Conservation (phyloP, 1,139 yeast species). For the Magnusiomyces tetraspermus region DNA sequence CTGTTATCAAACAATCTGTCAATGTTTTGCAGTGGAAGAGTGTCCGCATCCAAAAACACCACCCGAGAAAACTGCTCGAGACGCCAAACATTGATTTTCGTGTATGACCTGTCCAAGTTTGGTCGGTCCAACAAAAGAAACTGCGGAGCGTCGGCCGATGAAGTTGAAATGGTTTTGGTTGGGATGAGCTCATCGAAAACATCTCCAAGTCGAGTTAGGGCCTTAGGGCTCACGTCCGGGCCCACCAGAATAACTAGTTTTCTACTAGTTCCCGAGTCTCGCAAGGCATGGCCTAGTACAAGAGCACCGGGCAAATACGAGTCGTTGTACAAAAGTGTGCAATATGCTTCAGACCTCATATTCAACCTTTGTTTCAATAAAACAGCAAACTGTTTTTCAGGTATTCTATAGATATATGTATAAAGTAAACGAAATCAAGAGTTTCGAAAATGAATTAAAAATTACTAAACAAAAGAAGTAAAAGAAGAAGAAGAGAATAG, state of each 20-base stretch:
- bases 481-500: background rate
- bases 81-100: slow-evolving; percentile 69
- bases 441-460: too few relatives aligned
- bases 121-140: slow-evolving; percentile 52
- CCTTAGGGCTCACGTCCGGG: slow-evolving; percentile 20
- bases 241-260: slow-evolving; percentile 32
- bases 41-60: slow-evolving; percentile 75
- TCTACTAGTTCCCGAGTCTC: slow-evolving; percentile 18
- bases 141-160: slow-evolving; percentile 28
- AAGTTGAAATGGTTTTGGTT: slow-evolving; percentile 27
- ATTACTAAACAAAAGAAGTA: background rate
- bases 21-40: slow-evolving; percentile 48
- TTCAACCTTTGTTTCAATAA: background rate
- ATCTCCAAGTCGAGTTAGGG: slow-evolving; percentile 21
- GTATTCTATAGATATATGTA: too few relatives aligned
- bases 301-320: slow-evolving; percentile 71
- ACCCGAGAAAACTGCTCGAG: slow-evolving; percentile 50
- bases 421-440: too few relatives aligned
- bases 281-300: slow-evolving; percentile 44
- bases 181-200: slow-evolving; percentile 30
- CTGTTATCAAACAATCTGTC: slow-evolving; percentile 36
- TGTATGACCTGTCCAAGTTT: slow-evolving; percentile 60
- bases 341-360: slow-evolving; percentile 40
- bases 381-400: background rate
- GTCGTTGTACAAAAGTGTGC: slow-evolving; percentile 56